Percentiles rank a stretch among this genome's conserved stretches.
Conservation (phyloP, 2,329 filamentous ascomycete species). For the Colletotrichum cuscutae region DNA sequence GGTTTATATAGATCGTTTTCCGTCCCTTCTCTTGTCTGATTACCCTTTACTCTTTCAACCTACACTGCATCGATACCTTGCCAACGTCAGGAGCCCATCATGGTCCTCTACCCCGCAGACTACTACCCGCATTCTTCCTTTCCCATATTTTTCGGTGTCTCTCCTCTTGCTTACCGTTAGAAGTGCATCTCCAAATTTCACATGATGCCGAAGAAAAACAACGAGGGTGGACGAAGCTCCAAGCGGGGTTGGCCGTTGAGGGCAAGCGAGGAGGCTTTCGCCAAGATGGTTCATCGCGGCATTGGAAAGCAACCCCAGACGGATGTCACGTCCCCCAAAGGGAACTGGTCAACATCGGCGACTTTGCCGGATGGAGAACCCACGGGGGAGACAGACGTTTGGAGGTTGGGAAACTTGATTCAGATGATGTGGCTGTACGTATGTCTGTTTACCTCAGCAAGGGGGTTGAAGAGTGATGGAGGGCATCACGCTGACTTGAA, state of each 20-base stretch:
- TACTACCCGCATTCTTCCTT: too few species aligned
- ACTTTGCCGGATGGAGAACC: constrained; percentile 20
- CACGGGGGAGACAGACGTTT: too few species aligned
- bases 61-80: background rate
- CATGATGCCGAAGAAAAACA: constrained; percentile 16
- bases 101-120: background rate
- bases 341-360: constrained; percentile 10
- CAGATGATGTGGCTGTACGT: background rate
- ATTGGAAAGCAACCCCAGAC: constrained; percentile 16
- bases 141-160: background rate
- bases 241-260: background rate
- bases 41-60: too few species aligned
- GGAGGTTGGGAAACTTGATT: background rate
- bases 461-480: background rate
- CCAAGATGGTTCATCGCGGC: constrained; percentile 11
- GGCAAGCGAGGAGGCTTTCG: constrained; percentile 6
- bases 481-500: background rate
- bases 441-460: background rate
- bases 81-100: background rate
- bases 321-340: constrained; percentile 12
- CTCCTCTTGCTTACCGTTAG: background rate
- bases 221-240: too few species aligned
- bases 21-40: background rate
- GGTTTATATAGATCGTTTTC: constrained; percentile 12
- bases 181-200: background rate